Conservation (phyloP, 192 early-diverging fungal genomes). For the Globomyces pollinis-pini region DNA sequence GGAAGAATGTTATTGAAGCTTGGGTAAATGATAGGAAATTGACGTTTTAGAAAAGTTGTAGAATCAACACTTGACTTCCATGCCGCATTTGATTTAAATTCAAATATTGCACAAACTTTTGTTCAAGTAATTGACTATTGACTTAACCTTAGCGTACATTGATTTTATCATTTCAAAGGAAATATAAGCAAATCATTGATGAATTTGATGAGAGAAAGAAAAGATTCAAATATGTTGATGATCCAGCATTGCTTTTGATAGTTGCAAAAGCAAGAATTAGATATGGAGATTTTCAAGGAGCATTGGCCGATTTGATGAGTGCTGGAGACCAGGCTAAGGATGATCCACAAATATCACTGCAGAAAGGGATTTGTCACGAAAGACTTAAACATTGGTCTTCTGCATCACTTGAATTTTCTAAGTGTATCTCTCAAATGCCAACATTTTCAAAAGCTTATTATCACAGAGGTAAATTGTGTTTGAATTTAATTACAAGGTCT, state of each 20-base stretch:
- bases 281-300: conserved; percentile 35
- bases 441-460: conserved; percentile 46
- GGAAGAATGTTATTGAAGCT: conserved; percentile 38
- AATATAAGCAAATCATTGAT: conserved; percentile 42
- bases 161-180: conserved; percentile 47
- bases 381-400: conserved; percentile 32
- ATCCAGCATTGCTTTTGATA: conserved; percentile 35
- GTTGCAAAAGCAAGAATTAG: conserved; percentile 43
- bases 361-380: conserved; percentile 46
- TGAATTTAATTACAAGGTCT: too few species aligned
- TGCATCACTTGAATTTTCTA: conserved; percentile 35
- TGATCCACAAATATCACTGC: conserved; percentile 49
- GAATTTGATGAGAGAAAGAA: conserved; percentile 40
- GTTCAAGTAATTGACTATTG: conserved; percentile 18
- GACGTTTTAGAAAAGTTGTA: conserved; percentile 41
- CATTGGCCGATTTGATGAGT: conserved; percentile 32
- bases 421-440: conserved; percentile 30
- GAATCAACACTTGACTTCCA: conserved; percentile 49
- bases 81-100: conserved; percentile 48
- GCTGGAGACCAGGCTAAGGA: conserved; percentile 31
- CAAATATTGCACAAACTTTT: conserved; percentile 50
- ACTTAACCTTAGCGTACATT: conserved; percentile 29
- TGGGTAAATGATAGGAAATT: too few species aligned
- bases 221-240: conserved; percentile 27
- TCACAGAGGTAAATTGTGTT: conserved; percentile 39